A percentile compares a stretch with the other conserved stretches of the same genome.
Evolutionary conservation across 2,329 filamentous ascomycete genomes (phyloP).

Genomic region (Exophiala phaeomuriformis): DNA sequence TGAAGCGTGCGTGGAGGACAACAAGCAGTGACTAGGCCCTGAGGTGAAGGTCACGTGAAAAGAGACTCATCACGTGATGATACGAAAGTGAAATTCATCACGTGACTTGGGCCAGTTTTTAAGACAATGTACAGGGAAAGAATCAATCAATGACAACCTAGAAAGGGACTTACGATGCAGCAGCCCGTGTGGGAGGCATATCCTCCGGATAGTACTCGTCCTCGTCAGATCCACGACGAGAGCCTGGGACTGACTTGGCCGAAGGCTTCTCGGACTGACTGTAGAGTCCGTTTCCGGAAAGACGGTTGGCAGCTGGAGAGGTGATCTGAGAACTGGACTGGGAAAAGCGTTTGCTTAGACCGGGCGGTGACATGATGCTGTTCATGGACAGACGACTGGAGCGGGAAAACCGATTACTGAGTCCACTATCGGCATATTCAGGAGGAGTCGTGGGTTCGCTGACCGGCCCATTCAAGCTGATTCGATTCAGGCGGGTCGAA

Average conservation of each 20-base stretch:
- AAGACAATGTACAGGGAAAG: conserved; percentile 1
- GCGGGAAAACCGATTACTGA: conserved; percentile 71
- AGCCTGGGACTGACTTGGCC: conserved; percentile 77
- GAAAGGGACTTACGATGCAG: conserved; percentile 63
- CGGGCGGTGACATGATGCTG: conserved; percentile 74
- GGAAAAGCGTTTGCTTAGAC: conserved; percentile 63
- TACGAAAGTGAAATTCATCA: conserved; percentile 8
- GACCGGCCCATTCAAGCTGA: conserved; percentile 57
- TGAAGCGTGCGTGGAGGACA: neutral
- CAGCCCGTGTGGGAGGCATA: conserved; percentile 58
- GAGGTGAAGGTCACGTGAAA: conserved; percentile 5
- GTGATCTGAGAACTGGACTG: conserved; percentile 73
- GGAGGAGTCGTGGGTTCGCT: conserved; percentile 95
- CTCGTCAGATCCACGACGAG: conserved; percentile 82
- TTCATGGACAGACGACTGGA: conserved; percentile 85
- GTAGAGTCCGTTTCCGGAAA: conserved; percentile 40
- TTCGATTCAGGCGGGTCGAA: conserved; percentile 50
- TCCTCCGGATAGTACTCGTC: conserved; percentile 67
- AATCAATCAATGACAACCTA: neutral
- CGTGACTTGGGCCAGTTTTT: neutral
- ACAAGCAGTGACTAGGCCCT: no score
- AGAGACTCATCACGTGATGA: neutral
- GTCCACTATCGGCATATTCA: conserved; percentile 76
- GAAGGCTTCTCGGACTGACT: conserved; percentile 51
- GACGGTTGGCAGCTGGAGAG: conserved; percentile 62